These are phyloP conservation scores for Saccharomycopsis sp. DNA, from an alignment of 805 yeast genomes.

Conservation along the genomic window DNA sequence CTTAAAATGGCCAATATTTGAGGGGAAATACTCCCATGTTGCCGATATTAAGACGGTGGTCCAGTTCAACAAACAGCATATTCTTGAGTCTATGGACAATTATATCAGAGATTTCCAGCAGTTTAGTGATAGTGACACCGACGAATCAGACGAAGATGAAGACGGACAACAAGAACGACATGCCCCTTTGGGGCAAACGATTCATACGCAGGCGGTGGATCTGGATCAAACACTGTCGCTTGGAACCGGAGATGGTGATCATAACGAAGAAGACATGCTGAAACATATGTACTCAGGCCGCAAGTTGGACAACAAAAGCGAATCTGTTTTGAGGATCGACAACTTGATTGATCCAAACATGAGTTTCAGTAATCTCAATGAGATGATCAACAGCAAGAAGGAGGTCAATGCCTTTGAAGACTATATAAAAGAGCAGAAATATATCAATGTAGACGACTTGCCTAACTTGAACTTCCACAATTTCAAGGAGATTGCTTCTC, in stretches of 20 bases:
- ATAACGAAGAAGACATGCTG: not conserved
- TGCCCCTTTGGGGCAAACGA: too few relatives aligned
- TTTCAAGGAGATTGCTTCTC: conserved; percentile 1
- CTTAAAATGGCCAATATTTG: conserved; percentile 20
- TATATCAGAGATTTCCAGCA: not conserved
- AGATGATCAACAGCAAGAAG: not conserved
- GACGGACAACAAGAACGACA: not conserved
- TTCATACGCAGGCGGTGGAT: not conserved
- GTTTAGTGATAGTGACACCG: not conserved
- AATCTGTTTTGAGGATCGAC: not conserved
- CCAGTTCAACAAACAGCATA: not conserved
- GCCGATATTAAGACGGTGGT: conserved; percentile 4
- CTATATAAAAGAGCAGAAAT: not conserved
- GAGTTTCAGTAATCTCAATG: not conserved
- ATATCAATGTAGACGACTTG: conserved; percentile 1
- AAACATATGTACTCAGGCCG: not conserved
- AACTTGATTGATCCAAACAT: not conserved
- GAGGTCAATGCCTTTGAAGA: not conserved
- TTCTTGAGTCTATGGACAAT: not conserved
- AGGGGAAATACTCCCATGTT: conserved; percentile 15
- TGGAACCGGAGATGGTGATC: not conserved
- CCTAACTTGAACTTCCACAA: conserved; percentile 11
- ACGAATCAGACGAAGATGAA: not conserved
- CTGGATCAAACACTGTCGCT: not conserved
- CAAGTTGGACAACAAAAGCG: not conserved